Evolutionary conservation across 768 basidiomycete species (phyloP).

Genomic region (Podaxis carcinomalis): DNA sequence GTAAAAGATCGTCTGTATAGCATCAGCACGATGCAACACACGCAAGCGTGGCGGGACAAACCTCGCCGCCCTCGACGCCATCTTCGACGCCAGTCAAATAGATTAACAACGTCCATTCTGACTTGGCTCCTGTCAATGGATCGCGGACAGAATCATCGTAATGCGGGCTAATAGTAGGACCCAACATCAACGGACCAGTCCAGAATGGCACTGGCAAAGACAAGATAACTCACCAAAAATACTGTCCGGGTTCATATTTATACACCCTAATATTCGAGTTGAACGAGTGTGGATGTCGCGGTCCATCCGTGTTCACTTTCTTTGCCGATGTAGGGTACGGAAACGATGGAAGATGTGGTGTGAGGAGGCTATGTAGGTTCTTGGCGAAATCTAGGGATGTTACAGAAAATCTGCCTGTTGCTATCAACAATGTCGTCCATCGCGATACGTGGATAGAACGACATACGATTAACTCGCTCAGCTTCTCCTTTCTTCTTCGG

Average conservation of each 20-base stretch:
- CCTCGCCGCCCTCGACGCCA: conserved; percentile 70
- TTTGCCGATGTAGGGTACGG: conserved; percentile 31
- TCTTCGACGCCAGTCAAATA: conserved; percentile 72
- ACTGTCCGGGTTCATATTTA: conserved; percentile 57
- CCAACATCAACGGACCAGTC: neutral
- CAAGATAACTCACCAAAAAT: conserved; percentile 48
- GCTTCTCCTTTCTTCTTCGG: conserved; percentile 74
- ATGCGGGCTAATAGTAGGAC: conserved; percentile 39
- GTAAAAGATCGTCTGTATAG: conserved; percentile 64
- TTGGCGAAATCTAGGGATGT: conserved; percentile 55
- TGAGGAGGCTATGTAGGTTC: conserved; percentile 42
- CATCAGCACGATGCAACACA: neutral
- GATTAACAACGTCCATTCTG: conserved; percentile 75
- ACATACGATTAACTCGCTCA: conserved; percentile 61
- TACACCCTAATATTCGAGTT: conserved; percentile 77
- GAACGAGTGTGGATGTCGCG: conserved; percentile 48
- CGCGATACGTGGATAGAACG: neutral
- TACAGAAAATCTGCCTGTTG: conserved; percentile 57
- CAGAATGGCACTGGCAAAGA: neutral
- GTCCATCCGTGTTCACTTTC: conserved; percentile 21
- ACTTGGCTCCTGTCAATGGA: conserved; percentile 51
- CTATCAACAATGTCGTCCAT: neutral
- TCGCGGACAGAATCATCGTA: conserved; percentile 73
- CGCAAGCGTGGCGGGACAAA: conserved; percentile 18
- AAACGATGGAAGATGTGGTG: conserved; percentile 58